Percentiles rank a stretch among this genome's conserved stretches.
These are phyloP conservation scores for Phialocephala subalpina DNA, from an alignment of 2,329 filamentous ascomycete species.

Conservation along the genomic window DNA sequence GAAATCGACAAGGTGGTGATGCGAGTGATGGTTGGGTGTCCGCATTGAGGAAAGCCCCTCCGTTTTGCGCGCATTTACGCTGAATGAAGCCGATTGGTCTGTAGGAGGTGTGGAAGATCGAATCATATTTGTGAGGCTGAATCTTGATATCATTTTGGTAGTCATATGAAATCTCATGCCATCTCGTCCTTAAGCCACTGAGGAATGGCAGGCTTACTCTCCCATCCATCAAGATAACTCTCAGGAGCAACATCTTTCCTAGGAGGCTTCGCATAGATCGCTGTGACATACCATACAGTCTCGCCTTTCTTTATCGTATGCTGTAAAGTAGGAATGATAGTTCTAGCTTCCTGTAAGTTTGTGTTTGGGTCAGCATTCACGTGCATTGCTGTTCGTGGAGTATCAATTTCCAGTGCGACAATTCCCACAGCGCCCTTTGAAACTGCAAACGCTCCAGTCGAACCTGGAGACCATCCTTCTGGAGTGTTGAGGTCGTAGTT, in stretches of 20 bases:
- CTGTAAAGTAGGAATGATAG: constrained; percentile 74
- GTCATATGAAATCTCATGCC: constrained; percentile 2
- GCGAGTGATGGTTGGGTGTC: not conserved
- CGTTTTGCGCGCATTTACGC: not conserved
- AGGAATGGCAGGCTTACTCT: constrained; percentile 63
- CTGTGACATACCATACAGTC: constrained; percentile 72
- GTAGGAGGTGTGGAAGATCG: not conserved
- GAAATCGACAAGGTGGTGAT: not conserved
- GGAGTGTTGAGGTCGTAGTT: constrained; percentile 66
- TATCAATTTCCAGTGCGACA: constrained; percentile 54
- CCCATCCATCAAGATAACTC: constrained; percentile 68
- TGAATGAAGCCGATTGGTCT: not conserved
- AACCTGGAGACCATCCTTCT: constrained; percentile 60
- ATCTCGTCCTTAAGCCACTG: constrained; percentile 60
- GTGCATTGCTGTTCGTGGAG: constrained; percentile 61
- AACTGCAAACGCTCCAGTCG: constrained; percentile 62
- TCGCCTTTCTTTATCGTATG: constrained; percentile 65
- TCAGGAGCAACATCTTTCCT: constrained; percentile 58
- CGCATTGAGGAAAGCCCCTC: not conserved
- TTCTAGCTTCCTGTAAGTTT: constrained; percentile 77
- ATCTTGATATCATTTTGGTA: not conserved
- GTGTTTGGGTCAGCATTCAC: constrained; percentile 82
- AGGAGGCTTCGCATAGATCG: constrained; percentile 73
- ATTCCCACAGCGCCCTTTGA: constrained; percentile 64
- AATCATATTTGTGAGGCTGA: constrained; percentile 4